These are phyloP conservation scores for Trametes versicolor DNA, from an alignment of 1,284 basidiomycete species.

Conservation along the genomic window DNA sequence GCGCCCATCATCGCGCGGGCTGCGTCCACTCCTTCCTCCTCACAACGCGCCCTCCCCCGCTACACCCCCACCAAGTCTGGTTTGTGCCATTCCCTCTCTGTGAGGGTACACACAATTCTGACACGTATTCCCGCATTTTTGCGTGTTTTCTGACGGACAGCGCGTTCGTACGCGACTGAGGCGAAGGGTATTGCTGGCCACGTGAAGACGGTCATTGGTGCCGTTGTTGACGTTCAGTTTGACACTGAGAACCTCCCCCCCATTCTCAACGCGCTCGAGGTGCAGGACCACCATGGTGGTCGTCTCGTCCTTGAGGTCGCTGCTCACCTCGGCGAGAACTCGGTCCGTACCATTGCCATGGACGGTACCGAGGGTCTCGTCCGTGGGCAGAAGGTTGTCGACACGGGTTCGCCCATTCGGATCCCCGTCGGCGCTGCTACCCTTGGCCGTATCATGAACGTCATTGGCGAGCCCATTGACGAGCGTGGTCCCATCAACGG, in stretches of 20 bases:
- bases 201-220: conserved; percentile 97
- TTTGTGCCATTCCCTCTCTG: conserved; percentile 42
- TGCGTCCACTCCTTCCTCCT: conserved; percentile 46
- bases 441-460: conserved; percentile 99
- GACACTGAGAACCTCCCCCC: conserved; percentile 91
- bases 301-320: conserved; percentile 97
- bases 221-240: conserved; percentile 99
- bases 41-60: conserved; percentile 51
- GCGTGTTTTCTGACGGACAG: conserved; percentile 51
- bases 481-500: conserved; percentile 99
- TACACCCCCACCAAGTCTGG: conserved; percentile 56
- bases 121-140: conserved; percentile 32
- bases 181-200: conserved; percentile 75
- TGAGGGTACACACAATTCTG: conserved; percentile 17
- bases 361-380: conserved; percentile 99
- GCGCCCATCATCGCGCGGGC: conserved; percentile 48
- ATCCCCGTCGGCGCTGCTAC: conserved; percentile 95
- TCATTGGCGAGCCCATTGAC: conserved; percentile 99
- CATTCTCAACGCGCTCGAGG: conserved; percentile 98
- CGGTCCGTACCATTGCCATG: conserved; percentile 97
- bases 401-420: conserved; percentile 96
- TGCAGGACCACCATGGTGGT: conserved; percentile 91
- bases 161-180: conserved; percentile 93
- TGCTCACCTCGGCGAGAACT: conserved; percentile 98
- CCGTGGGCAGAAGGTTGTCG: conserved; percentile 96